Evolutionary conservation across 768 basidiomycete genomes (phyloP), one percentile per base, ranked within the genome.

Genomic region (Butyriboletus loyo): DNA sequence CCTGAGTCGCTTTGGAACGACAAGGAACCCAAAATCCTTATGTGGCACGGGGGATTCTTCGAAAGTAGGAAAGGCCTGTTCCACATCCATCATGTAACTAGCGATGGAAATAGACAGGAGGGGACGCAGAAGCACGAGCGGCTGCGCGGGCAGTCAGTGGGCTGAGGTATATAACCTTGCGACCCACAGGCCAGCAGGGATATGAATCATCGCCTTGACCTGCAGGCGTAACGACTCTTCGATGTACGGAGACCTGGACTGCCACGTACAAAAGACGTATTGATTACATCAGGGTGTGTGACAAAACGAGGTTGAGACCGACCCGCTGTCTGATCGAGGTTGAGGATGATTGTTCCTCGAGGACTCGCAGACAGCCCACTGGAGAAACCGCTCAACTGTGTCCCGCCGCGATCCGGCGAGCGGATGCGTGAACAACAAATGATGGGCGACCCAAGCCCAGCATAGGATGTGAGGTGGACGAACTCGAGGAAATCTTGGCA

Each of bases 141-240:
- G 22, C 32, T 9, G 22, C 43, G 32, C n/a, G 15, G 35, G 31
- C 7, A 22, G 54, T 53, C 25, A 35, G 38, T 37, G 35, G n/a
- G 34, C 10, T 35, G 52, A 49, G 41, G 28, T 52, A 55, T 63
- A 57, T 60, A 54, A 54, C 39, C 36, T 41, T 27, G 39, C 40
- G 37, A 30, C 36, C 21, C 24, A 53, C 40, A 38, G 39, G 36
- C 8, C 43, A 34, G 40, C 49, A 43, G 39, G 24, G 15, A 46
- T 54, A 47, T 54, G 43, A 45, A 63, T 53, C 61, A 63, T 54
- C 38, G 46, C 61, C 54, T 34, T 45, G n/a, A 15, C 47, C 41
- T 45, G 58, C 47, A 42, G 31, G 42, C 42, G 35, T 48, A 41
- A 52, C 21, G 22, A 31, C 31, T 50, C 36, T 25, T 38, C 25